Conservation (phyloP, 148 eudicot species). For the Nepenthes gracilis region DNA sequence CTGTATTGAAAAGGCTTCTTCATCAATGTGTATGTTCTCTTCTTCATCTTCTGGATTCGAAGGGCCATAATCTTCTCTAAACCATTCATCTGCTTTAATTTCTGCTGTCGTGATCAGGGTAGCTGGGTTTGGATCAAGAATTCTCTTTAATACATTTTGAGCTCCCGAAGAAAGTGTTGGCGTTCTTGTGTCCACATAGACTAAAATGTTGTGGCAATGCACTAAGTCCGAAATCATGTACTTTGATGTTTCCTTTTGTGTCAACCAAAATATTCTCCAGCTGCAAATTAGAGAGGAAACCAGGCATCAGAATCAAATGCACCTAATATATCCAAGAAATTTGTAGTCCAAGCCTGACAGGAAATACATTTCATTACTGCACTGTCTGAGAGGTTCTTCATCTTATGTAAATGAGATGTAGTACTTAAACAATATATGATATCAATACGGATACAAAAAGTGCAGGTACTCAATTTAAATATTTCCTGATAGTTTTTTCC, state of each 20-base stretch:
- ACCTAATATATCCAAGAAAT: no score
- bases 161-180: constrained; percentile 4
- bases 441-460: no score
- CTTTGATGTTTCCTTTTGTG: constrained; percentile 62
- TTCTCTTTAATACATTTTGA: constrained; percentile 52
- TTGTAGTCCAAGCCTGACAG: no score
- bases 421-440: no score
- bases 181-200: constrained; percentile 25
- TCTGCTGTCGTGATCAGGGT: constrained; percentile 57
- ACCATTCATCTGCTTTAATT: constrained; percentile 72
- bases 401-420: no score
- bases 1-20: constrained; percentile 41
- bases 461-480: no score
- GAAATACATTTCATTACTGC: no score
- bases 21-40: constrained; percentile 25
- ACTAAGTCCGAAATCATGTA: constrained; percentile 91
- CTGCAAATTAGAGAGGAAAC: constrained; percentile 18
- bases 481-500: no score
- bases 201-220: constrained; percentile 86
- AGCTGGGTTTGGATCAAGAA: constrained; percentile 85
- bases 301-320: no score
- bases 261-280: constrained; percentile 79
- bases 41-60: constrained; percentile 36
- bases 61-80: constrained; percentile 56
- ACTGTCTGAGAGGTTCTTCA: no score